Evolutionary conservation across 805 yeast species (phyloP).

Genomic region (Torulaspora maleeae): DNA sequence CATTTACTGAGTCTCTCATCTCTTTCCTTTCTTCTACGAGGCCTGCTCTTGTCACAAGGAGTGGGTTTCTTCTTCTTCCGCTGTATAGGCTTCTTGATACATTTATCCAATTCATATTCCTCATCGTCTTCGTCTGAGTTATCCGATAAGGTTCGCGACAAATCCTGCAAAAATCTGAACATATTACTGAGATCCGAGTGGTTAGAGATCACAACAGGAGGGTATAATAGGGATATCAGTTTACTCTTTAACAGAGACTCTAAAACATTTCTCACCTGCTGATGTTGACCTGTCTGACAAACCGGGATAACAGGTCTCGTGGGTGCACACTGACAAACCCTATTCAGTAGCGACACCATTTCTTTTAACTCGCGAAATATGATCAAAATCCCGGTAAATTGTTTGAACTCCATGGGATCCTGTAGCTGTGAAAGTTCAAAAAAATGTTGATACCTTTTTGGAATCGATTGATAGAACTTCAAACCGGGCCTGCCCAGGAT

Average conservation of each 20-base stretch:
- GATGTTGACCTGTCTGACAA: slow-evolving; percentile 29
- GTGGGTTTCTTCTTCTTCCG: slow-evolving; percentile 11
- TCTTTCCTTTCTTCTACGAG: slow-evolving; percentile 5
- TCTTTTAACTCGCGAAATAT: slow-evolving; percentile 27
- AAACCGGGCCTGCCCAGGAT: slow-evolving; percentile 29
- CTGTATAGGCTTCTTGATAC: slow-evolving; percentile 5
- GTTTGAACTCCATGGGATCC: slow-evolving; percentile 15
- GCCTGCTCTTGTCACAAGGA: slow-evolving; percentile 8
- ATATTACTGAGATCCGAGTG: slow-evolving; percentile 22
- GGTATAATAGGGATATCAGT: slow-evolving; percentile 23
- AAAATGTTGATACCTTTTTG: slow-evolving; percentile 21
- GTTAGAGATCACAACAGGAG: slow-evolving; percentile 24
- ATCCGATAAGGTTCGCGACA: slow-evolving; percentile 15
- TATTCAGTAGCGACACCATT: slow-evolving; percentile 22
- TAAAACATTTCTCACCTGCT: slow-evolving; percentile 26
- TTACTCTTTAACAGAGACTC: slow-evolving; percentile 21
- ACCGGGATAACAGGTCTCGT: slow-evolving; percentile 25
- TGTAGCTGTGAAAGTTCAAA: slow-evolving; percentile 25
- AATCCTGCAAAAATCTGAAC: slow-evolving; percentile 20
- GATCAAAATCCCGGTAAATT: slow-evolving; percentile 23
- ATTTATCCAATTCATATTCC: slow-evolving; percentile 7
- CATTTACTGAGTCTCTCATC: slow-evolving; percentile 15
- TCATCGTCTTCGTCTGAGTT: slow-evolving; percentile 14
- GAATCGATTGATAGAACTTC: slow-evolving; percentile 24
- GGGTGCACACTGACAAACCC: slow-evolving; percentile 20